Base-by-base conservation (phyloP, 306 rosid genomes). In the Vicia sativa region DNA sequence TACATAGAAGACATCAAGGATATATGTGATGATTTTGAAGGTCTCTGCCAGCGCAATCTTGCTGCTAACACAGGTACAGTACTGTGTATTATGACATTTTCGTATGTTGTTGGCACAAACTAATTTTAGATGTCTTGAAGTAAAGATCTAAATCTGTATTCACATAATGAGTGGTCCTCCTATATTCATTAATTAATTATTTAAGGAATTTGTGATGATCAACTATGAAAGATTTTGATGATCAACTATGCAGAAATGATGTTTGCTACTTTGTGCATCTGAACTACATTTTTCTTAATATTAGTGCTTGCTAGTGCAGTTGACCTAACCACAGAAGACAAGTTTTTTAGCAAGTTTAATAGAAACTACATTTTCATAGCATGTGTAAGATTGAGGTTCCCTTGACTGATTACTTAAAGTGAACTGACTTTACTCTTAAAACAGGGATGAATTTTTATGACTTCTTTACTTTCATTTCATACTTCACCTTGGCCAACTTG, bases 1-100 rank as follows among this genome's bases (percentile, higher is more conserved):
- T 88, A 88, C 85, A 88, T 90, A 72, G 96, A 93, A 84, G 99
- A 93, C 82, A 85, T 93, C 72, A 85, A 81, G 84, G 92, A 90
- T 84, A 59, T 88, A 73, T 90, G 96, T 60, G 97, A 93, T 43
- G 89, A 90, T 77, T 90, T 78, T 79, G 99, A 90, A 85, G 85
- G 87, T 80, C 97, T 93, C 61, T 93, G 99, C 81, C 97, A 93
- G 67, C 95, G 92, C 70, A 93, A 93, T 73, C 96, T 93, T 77
- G 96, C 93, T 0, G 99, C 92, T 37, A 90, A 93, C 67, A 78
- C 82, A 67, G 82, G 82, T 78, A 41, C 52, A 18, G 43, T 65
- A 52, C 34, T 38, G 11, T 4, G 37, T 25, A 49, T 67, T 37
- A 73, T 35, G 67, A 61, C 34, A 43, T 29, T 34, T 67, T 65